Evolutionary conservation across 2,329 filamentous ascomycete genomes (phyloP), one percentile per base, ranked within the genome.

Genomic region (Verticillium albo-atrum): DNA sequence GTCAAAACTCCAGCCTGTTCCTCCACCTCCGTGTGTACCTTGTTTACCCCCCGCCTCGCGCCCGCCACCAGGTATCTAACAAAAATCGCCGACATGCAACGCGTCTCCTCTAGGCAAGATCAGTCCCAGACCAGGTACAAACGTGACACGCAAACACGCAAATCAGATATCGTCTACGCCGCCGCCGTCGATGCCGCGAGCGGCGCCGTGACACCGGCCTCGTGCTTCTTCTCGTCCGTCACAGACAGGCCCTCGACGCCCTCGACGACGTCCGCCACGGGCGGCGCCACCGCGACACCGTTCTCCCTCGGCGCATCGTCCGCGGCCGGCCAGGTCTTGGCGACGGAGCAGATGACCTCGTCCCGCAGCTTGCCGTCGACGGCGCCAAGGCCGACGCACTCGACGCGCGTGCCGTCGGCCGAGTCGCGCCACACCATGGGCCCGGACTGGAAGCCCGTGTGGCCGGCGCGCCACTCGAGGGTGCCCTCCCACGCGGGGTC

Each of bases 401-500:
- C 80, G 30, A 86, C 60, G 55, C 73, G 69, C 56, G 74, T 74
- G 17, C 75, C 79, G 53, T 74, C 78, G 3, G 77, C 75, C 3
- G 74, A 70, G n/a, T 80, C 75, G 54, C 78, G 71, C 86, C 85
- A 88, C 63, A 83, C 75, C 67, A 85, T 70, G 1, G 86, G 85
- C 0, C 85, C 85, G 4, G 72, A 68, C 0, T 83, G 84, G 67
- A 89, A 86, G 2, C 72, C 71, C n/a, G 70, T 77, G 67, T 79
- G 66, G 4, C 79, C 82, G 51, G 79, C 77, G 66, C 83, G 80
- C 80, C 83, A 88, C 14, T 72, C 67, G 23, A 82, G 68, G 42
- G 80, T 70, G 23, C 79, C 77, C 47, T 78, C 73, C 71, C 85
- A 81, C 32, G 74, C 71, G 1, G 84, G 83, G 65, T 97, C 93